Conservation (phyloP, 805 yeast genomes). For the Candida coleopterorum region DNA sequence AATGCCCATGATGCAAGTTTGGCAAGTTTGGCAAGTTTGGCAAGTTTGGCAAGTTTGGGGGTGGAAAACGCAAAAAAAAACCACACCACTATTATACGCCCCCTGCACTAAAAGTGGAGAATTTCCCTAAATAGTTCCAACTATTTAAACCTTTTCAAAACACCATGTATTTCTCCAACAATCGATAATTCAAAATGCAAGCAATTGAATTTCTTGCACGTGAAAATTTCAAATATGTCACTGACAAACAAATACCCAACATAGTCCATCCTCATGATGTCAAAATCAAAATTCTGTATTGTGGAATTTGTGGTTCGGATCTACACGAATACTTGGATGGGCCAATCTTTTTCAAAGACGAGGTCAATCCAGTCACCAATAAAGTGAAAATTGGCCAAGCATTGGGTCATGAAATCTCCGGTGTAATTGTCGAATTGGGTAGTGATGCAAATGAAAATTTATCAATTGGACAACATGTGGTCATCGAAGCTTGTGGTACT, state of each 20-base stretch:
- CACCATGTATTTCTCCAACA: too few relatives aligned
- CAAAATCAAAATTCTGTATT: slow-evolving; percentile 53
- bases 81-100: too few relatives aligned
- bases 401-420: slow-evolving; percentile 64
- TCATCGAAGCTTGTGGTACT: slow-evolving; percentile 58
- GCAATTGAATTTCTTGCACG: slow-evolving; percentile 22
- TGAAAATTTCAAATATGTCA: slow-evolving; percentile 13
- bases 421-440: slow-evolving; percentile 58
- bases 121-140: too few relatives aligned
- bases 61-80: too few relatives aligned
- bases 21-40: too few relatives aligned
- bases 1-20: too few relatives aligned
- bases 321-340: slow-evolving; percentile 53
- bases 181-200: slow-evolving; percentile 18
- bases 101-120: too few relatives aligned
- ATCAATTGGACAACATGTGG: slow-evolving; percentile 62
- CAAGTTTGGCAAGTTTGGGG: too few relatives aligned
- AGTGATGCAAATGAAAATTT: slow-evolving; percentile 43
- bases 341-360: slow-evolving; percentile 51
- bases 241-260: slow-evolving; percentile 24
- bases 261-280: slow-evolving; percentile 35
- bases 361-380: slow-evolving; percentile 44
- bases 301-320: slow-evolving; percentile 65
- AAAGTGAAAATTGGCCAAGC: slow-evolving; percentile 32
- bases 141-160: too few relatives aligned